Conservation (phyloP, 768 basidiomycete species). For the Boletus rufocinnamomeus region DNA sequence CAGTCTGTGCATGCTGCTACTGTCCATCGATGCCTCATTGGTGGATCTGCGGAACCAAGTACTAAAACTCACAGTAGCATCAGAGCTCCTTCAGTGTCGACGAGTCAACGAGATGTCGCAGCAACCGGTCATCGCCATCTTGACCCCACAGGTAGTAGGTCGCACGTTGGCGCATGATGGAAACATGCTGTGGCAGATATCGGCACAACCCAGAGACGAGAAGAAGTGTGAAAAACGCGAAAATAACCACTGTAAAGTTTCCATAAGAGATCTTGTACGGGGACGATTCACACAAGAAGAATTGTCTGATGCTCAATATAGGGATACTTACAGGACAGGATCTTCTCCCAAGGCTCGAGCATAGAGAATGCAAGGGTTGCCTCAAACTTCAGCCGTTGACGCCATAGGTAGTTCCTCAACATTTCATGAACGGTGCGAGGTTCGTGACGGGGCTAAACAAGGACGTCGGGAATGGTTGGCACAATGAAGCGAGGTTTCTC, state of each 20-base stretch:
- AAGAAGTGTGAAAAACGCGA: slow-evolving; percentile 43
- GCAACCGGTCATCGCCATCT: slow-evolving; percentile 41
- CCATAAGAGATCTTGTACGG: slow-evolving; percentile 9
- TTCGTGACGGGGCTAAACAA: background rate
- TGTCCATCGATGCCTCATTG: slow-evolving; percentile 7
- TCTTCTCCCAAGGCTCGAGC: slow-evolving; percentile 73
- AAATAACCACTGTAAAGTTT: slow-evolving; percentile 42
- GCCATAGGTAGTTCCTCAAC: slow-evolving; percentile 34
- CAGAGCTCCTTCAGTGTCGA: slow-evolving; percentile 34
- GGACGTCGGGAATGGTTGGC: background rate
- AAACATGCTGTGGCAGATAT: slow-evolving; percentile 63
- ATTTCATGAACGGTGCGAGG: slow-evolving; percentile 24
- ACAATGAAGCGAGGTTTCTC: background rate
- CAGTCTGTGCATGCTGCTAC: slow-evolving; percentile 8
- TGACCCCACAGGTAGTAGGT: slow-evolving; percentile 67
- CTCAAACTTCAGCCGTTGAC: slow-evolving; percentile 43
- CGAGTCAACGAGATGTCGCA: slow-evolving; percentile 33
- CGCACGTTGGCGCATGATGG: slow-evolving; percentile 54
- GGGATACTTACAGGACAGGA: slow-evolving; percentile 52
- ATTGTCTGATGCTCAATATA: background rate
- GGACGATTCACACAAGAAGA: background rate
- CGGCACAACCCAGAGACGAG: slow-evolving; percentile 52
- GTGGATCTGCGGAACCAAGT: background rate
- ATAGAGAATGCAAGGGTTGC: slow-evolving; percentile 60
- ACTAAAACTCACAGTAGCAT: slow-evolving; percentile 20